phyloP scores from a whole-genome alignment of 2,329 filamentous ascomycete genomes.

The Furcasterigmium sp. region DNA sequence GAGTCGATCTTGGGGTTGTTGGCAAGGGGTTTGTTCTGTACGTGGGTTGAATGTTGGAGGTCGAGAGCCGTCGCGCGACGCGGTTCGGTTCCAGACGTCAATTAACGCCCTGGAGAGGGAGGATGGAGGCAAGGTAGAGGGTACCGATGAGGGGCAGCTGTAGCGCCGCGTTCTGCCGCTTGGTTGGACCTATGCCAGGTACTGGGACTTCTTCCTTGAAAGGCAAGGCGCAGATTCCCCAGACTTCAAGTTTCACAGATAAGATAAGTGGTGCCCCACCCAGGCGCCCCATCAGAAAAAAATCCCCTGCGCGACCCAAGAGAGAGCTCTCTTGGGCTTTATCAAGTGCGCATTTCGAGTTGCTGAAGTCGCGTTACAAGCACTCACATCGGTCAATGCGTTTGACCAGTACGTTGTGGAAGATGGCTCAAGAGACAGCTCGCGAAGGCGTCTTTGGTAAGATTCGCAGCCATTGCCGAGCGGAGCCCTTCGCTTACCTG shows the following conservation, averaged over 20 bases:
- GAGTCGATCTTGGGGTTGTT: too few species aligned
- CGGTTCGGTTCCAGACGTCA: background rate
- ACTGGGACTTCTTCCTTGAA: background rate
- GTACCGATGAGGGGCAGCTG: background rate
- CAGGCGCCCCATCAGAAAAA: background rate
- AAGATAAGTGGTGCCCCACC: background rate
- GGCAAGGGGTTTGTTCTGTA: too few species aligned
- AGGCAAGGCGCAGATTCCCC: background rate
- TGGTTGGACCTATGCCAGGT: background rate
- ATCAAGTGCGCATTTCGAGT: too few species aligned
- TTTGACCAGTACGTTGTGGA: constrained; percentile 25
- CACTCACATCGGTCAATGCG: constrained; percentile 20
- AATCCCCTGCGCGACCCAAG: background rate
- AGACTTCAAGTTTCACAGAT: background rate
- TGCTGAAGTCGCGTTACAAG: too few species aligned
- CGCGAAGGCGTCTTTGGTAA: constrained; percentile 56
- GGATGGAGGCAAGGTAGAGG: background rate
- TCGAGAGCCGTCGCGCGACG: background rate
- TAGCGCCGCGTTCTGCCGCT: background rate
- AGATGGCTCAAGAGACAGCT: constrained; percentile 48
- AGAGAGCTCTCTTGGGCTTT: background rate
- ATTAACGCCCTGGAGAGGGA: background rate
- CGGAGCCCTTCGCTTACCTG: constrained; percentile 6
- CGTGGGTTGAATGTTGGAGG: too few species aligned
- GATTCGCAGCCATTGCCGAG: constrained; percentile 8